These are phyloP conservation scores for Tricharina praecox DNA, from an alignment of 495 filamentous ascomycete species.

Conservation along the genomic window DNA sequence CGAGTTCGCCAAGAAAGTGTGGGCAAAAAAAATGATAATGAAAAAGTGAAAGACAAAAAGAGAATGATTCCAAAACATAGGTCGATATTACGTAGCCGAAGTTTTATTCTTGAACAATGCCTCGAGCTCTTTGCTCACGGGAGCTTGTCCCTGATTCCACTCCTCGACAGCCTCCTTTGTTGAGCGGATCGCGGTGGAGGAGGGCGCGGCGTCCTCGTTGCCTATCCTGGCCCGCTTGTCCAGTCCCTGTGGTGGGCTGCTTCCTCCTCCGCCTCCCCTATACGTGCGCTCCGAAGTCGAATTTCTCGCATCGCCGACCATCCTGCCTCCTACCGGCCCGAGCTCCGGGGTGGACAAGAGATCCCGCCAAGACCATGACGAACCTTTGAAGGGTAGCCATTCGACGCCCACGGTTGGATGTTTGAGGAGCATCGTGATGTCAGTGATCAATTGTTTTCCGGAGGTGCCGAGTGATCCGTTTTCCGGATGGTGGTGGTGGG, in stretches of 20 bases:
- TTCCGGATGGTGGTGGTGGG: neutral
- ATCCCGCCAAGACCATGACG: neutral
- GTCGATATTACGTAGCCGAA: neutral
- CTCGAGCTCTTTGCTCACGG: constrained; percentile 1
- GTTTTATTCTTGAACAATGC: neutral
- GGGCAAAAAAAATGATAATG: neutral
- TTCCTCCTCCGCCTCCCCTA: neutral
- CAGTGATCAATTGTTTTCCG: neutral
- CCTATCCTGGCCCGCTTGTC: neutral
- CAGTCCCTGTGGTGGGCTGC: neutral
- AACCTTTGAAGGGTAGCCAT: neutral
- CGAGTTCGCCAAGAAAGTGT: neutral
- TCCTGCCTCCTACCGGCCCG: neutral
- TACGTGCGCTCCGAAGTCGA: neutral
- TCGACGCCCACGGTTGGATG: neutral
- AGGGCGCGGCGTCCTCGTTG: neutral
- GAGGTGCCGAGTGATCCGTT: neutral
- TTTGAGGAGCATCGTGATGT: neutral
- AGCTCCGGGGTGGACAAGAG: neutral
- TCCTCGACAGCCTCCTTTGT: neutral
- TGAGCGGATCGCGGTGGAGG: too few relatives aligned
- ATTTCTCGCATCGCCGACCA: neutral
- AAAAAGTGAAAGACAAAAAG: neutral
- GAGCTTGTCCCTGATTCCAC: neutral
- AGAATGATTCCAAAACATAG: neutral